Base-by-base conservation (phyloP, 1,284 basidiomycete species). In the Mycena sp. region DNA sequence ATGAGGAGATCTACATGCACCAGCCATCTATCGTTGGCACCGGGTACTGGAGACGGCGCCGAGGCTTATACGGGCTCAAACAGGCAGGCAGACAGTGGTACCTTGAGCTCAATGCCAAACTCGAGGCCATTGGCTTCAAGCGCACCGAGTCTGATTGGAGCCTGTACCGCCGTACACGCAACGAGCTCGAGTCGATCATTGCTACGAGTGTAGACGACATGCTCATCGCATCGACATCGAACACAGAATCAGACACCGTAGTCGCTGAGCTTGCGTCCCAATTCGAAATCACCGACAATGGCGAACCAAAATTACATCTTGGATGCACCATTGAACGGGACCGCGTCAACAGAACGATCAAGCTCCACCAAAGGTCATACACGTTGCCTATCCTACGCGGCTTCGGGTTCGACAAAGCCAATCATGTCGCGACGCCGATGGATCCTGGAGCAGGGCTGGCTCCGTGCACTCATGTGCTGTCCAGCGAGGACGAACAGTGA, bases 291-390 rank as follows among this genome's bases (percentile, higher is more conserved):
- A n/a, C n/a, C n/a, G n/a, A n/a, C n/a, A n/a, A n/a, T n/a, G n/a
- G n/a, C n/a, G 48, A 72, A 76, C 63, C 69, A 68, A 23, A 44
- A 11, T 73, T 59, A 51, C 65, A 78, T 6, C 70, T 80, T 25
- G 74, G 74, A 12, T 69, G 78, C 28, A 58, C 73, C 40, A 70
- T 78, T 52, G 60, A 21, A 2, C 69, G 69, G 0, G 70, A 78
- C 49, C 64, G 68, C 2, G 16, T 21, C 4, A 45, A 50, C 0
- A 69, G 65, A 26, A 70, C 69, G 17, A 61, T 79, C 41, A 32
- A 44, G 1, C 67, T 79, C 12, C 71, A 72, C 0, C 78, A 80
- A 55, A 48, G 49, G 0, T 69, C 71, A 11, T 77, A 79, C 60
- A 68, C 73, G 29, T 50, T 73, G 6, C 56, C 59, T 10, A 67